Evolutionary conservation across 164 flowering plant genomes (phyloP).

Genomic region (Nymphaea thermarum): DNA sequence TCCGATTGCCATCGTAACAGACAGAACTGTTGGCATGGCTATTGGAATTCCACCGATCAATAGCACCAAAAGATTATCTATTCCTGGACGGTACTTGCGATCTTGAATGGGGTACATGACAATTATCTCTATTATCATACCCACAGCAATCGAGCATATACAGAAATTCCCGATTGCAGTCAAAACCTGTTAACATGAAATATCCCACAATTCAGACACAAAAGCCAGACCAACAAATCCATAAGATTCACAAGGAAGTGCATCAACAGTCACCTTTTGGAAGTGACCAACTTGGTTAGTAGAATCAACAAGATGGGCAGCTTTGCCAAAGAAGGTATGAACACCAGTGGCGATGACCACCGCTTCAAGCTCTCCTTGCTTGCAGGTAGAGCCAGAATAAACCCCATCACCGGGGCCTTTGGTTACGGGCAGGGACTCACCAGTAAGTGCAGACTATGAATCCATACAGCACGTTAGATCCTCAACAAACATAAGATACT

Average conservation of each 20-base stretch:
- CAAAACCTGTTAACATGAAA: conserved; percentile 34
- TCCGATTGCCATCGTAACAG: conserved; percentile 76
- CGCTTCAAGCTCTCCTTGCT: conserved; percentile 35
- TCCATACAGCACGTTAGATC: conserved; percentile 1
- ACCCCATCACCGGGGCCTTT: conserved; percentile 36
- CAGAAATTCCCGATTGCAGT: conserved; percentile 78
- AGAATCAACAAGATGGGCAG: conserved; percentile 32
- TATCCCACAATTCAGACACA: not conserved
- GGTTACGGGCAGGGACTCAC: conserved; percentile 32
- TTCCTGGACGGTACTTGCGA: conserved; percentile 45
- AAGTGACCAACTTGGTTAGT: conserved; percentile 36
- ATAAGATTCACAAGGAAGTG: not conserved
- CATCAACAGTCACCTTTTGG: conserved; percentile 15
- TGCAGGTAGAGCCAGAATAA: conserved; percentile 34
- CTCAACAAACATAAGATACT: not conserved
- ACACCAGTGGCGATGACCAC: conserved; percentile 38
- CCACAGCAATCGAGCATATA: conserved; percentile 66
- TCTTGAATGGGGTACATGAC: conserved; percentile 70
- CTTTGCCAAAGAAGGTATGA: conserved; percentile 36
- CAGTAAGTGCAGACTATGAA: conserved; percentile 30
- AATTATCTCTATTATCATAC: conserved; percentile 59
- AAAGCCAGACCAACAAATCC: not conserved
- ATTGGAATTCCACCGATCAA: conserved; percentile 70
- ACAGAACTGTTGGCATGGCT: conserved; percentile 73
- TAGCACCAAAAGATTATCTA: conserved; percentile 59